Evolutionary conservation across 148 eudicot genomes (phyloP).

Genomic region (Linanthus parryae): DNA sequence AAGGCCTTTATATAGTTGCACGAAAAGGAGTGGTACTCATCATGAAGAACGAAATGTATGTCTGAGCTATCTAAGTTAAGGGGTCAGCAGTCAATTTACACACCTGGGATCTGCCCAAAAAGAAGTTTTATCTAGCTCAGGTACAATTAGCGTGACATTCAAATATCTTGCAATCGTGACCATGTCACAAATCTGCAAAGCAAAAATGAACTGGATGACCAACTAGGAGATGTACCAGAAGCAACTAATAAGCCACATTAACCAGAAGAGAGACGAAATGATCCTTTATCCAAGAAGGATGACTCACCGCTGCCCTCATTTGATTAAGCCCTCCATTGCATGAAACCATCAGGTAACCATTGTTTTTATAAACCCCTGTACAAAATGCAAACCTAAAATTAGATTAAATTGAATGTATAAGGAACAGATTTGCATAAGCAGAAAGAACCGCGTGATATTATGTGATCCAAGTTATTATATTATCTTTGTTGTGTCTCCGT

Average conservation of each 20-base stretch:
- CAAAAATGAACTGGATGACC: constrained; percentile 2
- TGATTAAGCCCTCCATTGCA: constrained; percentile 99
- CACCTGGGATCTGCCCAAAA: constrained; percentile 99
- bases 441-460: background rate
- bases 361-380: constrained; percentile 89
- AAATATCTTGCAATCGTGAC: constrained; percentile 97
- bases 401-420: background rate
- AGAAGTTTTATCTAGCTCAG: constrained; percentile 91
- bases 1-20: background rate
- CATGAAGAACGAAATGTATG: background rate
- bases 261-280: background rate
- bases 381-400: constrained; percentile 3
- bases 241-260: constrained; percentile 1
- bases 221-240: constrained; percentile 2
- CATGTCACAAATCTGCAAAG: constrained; percentile 94
- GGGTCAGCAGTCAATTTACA: constrained; percentile 20
- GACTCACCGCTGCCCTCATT: constrained; percentile 95
- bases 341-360: constrained; percentile 97
- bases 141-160: constrained; percentile 90
- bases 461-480: background rate
- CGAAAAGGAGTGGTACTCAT: background rate
- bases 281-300: no score
- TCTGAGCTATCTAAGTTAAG: background rate
- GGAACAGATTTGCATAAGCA: background rate
- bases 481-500: background rate